A percentile compares a stretch with the other conserved stretches of the same genome.
Evolutionary conservation across 257 asterid species (phyloP).

Genomic region (Fraxinus quadrangulata): DNA sequence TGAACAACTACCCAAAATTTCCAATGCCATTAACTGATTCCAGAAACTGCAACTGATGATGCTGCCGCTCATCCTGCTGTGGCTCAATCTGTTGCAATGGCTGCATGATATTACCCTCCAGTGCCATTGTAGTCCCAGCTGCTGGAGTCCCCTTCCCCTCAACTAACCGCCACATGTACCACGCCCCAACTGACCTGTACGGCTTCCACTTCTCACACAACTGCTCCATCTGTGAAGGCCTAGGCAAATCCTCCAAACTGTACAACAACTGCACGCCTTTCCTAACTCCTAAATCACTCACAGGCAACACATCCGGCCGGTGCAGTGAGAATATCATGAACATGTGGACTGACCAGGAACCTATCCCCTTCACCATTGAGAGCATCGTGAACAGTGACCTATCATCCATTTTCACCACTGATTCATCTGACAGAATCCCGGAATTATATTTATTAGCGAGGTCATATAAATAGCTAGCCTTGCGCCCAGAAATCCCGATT

Average conservation of each 20-base stretch:
- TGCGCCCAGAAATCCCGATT: conserved; percentile 88
- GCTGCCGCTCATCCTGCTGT: conserved; percentile 57
- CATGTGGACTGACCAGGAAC: conserved; percentile 98
- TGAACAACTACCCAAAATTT: conserved; percentile 63
- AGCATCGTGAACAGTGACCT: conserved; percentile 86
- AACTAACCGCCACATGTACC: conserved; percentile 93
- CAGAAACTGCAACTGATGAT: conserved; percentile 80
- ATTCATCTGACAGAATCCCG: conserved; percentile 81
- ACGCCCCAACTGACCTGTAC: conserved; percentile 87
- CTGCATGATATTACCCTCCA: conserved; percentile 53
- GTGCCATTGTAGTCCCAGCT: conserved; percentile 39
- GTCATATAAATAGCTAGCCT: conserved; percentile 83
- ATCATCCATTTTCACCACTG: conserved; percentile 88
- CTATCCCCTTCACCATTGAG: conserved; percentile 97
- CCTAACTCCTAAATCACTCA: conserved; percentile 90
- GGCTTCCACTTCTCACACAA: conserved; percentile 97
- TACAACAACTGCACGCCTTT: conserved; percentile 88
- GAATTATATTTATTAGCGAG: conserved; percentile 72
- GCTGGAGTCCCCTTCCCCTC: conserved; percentile 71
- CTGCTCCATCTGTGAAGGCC: conserved; percentile 87
- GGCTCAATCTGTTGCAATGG: conserved; percentile 73
- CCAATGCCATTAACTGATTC: conserved; percentile 77
- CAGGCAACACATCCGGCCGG: conserved; percentile 93
- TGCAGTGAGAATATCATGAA: conserved; percentile 91
- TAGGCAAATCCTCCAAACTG: conserved; percentile 82